Evolutionary conservation across 257 asterid species (phyloP).

Genomic region (Cruciata laevipes): DNA sequence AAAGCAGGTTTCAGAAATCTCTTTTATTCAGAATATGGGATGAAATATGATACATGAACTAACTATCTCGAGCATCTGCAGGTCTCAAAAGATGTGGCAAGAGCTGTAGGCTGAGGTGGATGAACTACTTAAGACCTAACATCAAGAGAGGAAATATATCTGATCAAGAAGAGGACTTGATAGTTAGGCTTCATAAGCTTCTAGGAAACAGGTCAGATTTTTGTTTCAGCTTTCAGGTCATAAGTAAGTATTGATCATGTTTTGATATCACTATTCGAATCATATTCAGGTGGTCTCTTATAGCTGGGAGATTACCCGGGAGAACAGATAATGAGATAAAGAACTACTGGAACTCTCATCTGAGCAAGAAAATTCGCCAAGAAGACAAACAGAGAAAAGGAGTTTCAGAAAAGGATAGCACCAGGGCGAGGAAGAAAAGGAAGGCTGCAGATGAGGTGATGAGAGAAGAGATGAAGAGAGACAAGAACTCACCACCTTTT

Average conservation of each 20-base stretch:
- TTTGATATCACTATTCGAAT: background rate
- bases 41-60: background rate
- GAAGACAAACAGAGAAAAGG: slow-evolving; percentile 25
- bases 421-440: slow-evolving; percentile 17
- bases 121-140: slow-evolving; percentile 52
- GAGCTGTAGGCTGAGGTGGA: slow-evolving; percentile 54
- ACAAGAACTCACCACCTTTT: slow-evolving; percentile 13
- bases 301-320: slow-evolving; percentile 33
- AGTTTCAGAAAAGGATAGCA: slow-evolving; percentile 18
- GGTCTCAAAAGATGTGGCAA: slow-evolving; percentile 42
- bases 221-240: no score
- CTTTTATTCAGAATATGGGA: background rate
- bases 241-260: no score
- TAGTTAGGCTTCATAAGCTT: slow-evolving; percentile 47
- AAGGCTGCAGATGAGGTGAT: slow-evolving; percentile 8
- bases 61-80: background rate
- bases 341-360: slow-evolving; percentile 32
- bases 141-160: slow-evolving; percentile 53
- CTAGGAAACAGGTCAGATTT: slow-evolving; percentile 40
- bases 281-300: slow-evolving; percentile 28
- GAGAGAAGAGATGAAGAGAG: slow-evolving; percentile 10
- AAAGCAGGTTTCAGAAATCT: slow-evolving; percentile 31
- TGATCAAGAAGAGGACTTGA: slow-evolving; percentile 58
- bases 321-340: slow-evolving; percentile 34
- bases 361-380: slow-evolving; percentile 24